Percentiles rank a stretch among this genome's conserved stretches.
Conservation (phyloP, 2,329 filamentous ascomycete species). For the Xylaria sp. region DNA sequence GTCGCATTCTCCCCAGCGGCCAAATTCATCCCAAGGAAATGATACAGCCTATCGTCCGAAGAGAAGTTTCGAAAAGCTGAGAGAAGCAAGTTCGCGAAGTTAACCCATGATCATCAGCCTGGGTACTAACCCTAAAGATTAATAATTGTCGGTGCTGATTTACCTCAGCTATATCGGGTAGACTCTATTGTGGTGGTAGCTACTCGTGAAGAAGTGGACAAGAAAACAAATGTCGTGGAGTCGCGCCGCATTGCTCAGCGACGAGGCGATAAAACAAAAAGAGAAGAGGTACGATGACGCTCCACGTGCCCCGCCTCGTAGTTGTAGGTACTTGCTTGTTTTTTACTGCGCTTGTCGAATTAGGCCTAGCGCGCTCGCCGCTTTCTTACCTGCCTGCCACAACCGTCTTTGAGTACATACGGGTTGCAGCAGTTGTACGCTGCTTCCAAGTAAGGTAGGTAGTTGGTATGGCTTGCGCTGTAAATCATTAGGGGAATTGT, state of each 20-base stretch:
- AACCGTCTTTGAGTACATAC: too few species aligned
- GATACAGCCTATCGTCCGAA: neutral
- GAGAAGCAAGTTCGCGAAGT: conserved; percentile 12
- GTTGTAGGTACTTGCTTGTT: too few species aligned
- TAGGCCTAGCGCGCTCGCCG: too few species aligned
- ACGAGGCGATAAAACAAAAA: too few species aligned
- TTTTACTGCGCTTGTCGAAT: too few species aligned
- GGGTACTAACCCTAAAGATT: neutral
- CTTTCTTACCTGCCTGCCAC: too few species aligned
- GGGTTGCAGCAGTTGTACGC: too few species aligned
- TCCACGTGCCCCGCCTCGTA: too few species aligned
- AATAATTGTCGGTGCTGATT: neutral
- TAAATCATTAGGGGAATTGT: too few species aligned
- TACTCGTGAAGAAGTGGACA: neutral
- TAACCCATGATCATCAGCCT: conserved; percentile 33
- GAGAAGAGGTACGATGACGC: too few species aligned
- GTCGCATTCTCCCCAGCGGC: conserved; percentile 27
- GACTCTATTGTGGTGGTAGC: neutral
- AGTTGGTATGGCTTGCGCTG: too few species aligned
- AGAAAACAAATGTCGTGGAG: neutral
- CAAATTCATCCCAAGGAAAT: neutral
- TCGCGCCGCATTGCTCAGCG: neutral
- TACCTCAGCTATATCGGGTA: neutral
- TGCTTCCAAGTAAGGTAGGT: too few species aligned
- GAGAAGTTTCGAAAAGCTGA: neutral